Percentiles rank a stretch among this genome's conserved stretches.
Conservation (phyloP, 2,329 filamentous ascomycete genomes). For the Aureobasidium lini region DNA sequence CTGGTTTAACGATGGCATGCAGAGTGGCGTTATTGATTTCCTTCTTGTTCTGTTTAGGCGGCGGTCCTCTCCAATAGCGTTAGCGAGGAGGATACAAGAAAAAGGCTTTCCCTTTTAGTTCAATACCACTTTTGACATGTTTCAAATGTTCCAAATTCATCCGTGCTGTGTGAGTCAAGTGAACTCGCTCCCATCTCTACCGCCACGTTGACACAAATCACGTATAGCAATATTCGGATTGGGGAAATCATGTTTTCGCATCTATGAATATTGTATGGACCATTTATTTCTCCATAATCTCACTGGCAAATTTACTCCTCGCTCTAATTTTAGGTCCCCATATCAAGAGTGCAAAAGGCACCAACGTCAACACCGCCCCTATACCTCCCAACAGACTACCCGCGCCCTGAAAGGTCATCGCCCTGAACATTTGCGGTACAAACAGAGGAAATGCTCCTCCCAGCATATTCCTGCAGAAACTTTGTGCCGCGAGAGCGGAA, state of each 20-base stretch:
- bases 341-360: constrained; percentile 81
- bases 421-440: constrained; percentile 63
- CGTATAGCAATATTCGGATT: no score
- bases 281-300: constrained; percentile 24
- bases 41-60: neutral
- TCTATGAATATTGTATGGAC: neutral
- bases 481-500: constrained; percentile 78
- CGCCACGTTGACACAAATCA: no score
- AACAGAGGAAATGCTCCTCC: constrained; percentile 76
- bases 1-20: neutral
- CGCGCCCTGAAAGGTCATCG: constrained; percentile 62
- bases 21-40: neutral
- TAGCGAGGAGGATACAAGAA: neutral
- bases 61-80: neutral
- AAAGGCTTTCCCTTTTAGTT: neutral
- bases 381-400: constrained; percentile 71
- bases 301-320: constrained; percentile 65
- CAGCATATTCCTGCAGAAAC: constrained; percentile 76
- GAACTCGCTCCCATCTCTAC: no score
- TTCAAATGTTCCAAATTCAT: no score
- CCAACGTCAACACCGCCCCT: constrained; percentile 57
- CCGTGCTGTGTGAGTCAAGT: no score
- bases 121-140: neutral
- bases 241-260: no score
- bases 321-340: constrained; percentile 69